Conservation (phyloP, 129 eudicot genomes). For the Lactuca saligna region DNA sequence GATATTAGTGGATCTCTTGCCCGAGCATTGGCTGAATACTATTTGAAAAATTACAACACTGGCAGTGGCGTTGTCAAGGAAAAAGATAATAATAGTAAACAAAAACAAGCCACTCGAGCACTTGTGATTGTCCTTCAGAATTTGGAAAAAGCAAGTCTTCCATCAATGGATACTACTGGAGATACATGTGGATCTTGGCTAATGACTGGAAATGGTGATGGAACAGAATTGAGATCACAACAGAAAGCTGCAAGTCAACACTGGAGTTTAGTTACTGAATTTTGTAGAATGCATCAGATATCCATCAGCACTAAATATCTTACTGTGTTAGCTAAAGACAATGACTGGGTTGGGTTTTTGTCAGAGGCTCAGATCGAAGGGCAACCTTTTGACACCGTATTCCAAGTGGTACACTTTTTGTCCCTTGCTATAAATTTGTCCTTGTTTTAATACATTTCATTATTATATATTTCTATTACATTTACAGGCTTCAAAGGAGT, state of each 20-base stretch:
- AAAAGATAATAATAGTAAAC: constrained; percentile 33
- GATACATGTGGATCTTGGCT: constrained; percentile 91
- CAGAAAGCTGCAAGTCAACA: constrained; percentile 92
- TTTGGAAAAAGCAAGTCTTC: constrained; percentile 89
- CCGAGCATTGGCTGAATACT: constrained; percentile 81
- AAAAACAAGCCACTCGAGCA: constrained; percentile 56
- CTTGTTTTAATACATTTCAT: neutral
- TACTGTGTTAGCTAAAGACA: constrained; percentile 76
- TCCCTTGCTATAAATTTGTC: neutral
- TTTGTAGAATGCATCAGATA: constrained; percentile 87
- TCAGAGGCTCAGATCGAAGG: constrained; percentile 90
- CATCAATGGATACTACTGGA: constrained; percentile 46
- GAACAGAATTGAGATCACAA: constrained; percentile 78
- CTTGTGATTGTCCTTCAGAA: constrained; percentile 83
- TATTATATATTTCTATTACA: constrained; percentile 8
- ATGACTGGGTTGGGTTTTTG: constrained; percentile 95
- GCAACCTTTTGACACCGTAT: constrained; percentile 66
- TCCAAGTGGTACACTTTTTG: constrained; percentile 66
- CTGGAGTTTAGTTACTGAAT: constrained; percentile 82
- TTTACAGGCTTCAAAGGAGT: constrained; percentile 85
- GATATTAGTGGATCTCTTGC: constrained; percentile 79
- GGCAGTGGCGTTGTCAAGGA: constrained; percentile 36
- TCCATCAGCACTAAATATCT: constrained; percentile 81
- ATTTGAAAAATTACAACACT: constrained; percentile 52
- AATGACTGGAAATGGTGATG: constrained; percentile 75